Evolutionary conservation across 2,329 filamentous ascomycete genomes (phyloP).

Genomic region (Ceratocystis variospora): DNA sequence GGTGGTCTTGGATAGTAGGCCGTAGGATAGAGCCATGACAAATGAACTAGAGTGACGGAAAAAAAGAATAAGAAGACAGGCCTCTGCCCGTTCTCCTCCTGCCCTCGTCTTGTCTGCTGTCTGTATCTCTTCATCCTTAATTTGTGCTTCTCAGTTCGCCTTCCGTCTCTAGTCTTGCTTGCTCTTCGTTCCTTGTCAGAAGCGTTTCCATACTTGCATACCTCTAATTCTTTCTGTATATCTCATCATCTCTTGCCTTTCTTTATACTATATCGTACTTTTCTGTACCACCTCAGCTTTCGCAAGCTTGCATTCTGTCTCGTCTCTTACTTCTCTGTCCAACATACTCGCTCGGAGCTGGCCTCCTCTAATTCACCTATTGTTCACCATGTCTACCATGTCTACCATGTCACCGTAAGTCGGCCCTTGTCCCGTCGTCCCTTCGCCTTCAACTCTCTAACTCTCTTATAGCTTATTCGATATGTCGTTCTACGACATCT

Average conservation of each 20-base stretch:
- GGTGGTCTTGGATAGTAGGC: background rate
- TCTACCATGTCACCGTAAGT: conserved; percentile 30
- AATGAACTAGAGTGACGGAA: background rate
- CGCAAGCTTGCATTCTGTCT: background rate
- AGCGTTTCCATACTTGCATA: background rate
- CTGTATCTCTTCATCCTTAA: background rate
- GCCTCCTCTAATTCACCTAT: conserved; percentile 3
- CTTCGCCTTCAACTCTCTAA: conserved; percentile 8
- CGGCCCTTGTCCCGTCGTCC: background rate
- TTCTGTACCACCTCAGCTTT: background rate
- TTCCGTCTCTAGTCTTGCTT: background rate
- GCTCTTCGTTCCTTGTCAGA: background rate
- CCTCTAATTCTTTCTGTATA: background rate
- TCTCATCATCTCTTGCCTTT: background rate
- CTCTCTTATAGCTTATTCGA: conserved; percentile 34
- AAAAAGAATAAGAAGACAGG: conserved; percentile 2
- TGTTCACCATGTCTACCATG: conserved; percentile 22
- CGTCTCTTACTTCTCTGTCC: background rate
- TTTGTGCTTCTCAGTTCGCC: background rate
- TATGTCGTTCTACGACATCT: conserved; percentile 43
- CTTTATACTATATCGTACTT: background rate
- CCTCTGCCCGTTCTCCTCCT: background rate
- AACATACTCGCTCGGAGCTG: conserved; percentile 5
- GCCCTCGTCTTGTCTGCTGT: background rate
- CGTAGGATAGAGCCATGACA: too few species aligned